These are phyloP conservation scores for Hypsizygus marmoreus DNA, from an alignment of 768 basidiomycete species.

Conservation along the genomic window DNA sequence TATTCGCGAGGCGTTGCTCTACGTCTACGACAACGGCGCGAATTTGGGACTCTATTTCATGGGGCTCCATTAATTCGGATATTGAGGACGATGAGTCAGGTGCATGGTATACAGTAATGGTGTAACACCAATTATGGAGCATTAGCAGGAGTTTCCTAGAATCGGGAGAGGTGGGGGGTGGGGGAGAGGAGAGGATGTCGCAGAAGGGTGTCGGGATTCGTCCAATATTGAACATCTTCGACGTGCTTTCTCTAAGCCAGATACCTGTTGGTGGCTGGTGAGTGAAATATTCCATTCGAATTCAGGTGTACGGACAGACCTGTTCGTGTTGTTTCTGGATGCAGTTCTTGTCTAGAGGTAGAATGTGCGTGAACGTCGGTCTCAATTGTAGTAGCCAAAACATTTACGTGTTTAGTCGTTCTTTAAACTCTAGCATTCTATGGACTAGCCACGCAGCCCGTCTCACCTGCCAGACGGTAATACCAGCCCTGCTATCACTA, in stretches of 20 bases:
- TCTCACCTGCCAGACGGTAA: conserved; percentile 83
- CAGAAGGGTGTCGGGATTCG: conserved; percentile 71
- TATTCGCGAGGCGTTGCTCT: conserved; percentile 42
- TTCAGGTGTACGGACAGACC: conserved; percentile 37
- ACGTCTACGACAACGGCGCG: conserved; percentile 60
- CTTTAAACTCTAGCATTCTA: conserved; percentile 74
- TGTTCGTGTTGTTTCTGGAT: conserved; percentile 71
- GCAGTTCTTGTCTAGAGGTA: conserved; percentile 47
- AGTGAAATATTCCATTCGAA: not conserved
- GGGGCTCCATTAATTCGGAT: conserved; percentile 34
- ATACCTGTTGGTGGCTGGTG: conserved; percentile 37
- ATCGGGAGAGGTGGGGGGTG: conserved; percentile 43
- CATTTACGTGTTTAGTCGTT: conserved; percentile 56
- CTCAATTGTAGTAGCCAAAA: conserved; percentile 1
- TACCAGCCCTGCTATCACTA: conserved; percentile 39
- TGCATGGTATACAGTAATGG: conserved; percentile 64
- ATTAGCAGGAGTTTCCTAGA: conserved; percentile 69
- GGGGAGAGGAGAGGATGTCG: conserved; percentile 61
- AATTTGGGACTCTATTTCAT: conserved; percentile 46
- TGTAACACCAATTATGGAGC: conserved; percentile 78
- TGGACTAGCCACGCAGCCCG: conserved; percentile 81
- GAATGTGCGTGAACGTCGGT: conserved; percentile 9
- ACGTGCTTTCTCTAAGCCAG: conserved; percentile 62
- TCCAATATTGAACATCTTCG: conserved; percentile 73
- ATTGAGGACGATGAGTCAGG: conserved; percentile 26